Evolutionary conservation across 2,329 filamentous ascomycete genomes (phyloP), one percentile per base, ranked within the genome.

Genomic region (Teratosphaeria pseudoeucalypti): DNA sequence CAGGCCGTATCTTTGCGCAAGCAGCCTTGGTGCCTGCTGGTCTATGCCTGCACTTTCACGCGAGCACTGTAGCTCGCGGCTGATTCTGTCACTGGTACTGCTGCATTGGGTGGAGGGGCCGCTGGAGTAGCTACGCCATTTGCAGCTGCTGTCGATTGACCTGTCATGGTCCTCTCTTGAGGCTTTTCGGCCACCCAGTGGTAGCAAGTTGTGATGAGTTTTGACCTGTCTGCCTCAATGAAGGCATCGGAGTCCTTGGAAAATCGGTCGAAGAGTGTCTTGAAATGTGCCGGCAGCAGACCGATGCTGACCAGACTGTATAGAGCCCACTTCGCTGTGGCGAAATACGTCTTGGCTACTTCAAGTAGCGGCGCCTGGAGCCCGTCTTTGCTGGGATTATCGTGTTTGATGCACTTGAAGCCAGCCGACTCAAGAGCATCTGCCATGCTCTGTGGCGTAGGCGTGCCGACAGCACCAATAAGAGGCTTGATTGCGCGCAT

Each of bases 161-260:
- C 19, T 3, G 43, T 49, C 19, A n/a, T 19, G 43, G 19, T n/a
- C 19, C 43, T 49, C 43, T 19, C 43, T 37, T 26, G 53, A 32
- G 66, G 66, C 62, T 70, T 70, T 55, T 66, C 68, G 10, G 68
- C 68, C 12, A 70, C 57, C 67, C 67, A 69, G 55, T 67, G 66
- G 47, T 68, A 67, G 53, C 63, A 66, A 11, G 68, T 70, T 19
- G 67, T 70, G 60, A 66, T 66, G 34, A 70, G 57, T 1, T 64
- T 58, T 4, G 59, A 55, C 11, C 62, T 58, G 56, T 70, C 68
- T 10, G 67, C 67, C 58, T 70, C 65, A 12, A 70, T 61, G 52
- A 70, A 70, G 9, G 67, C 64, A 58, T 67, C 65, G 49, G 65
- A 63, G 34, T 69, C 67, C 52, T 65, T 60, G n/a, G 66, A 66